Evolutionary conservation across 768 basidiomycete species (phyloP), one percentile per base, ranked within the genome.

Genomic region (Kwoniella heveanensis): DNA sequence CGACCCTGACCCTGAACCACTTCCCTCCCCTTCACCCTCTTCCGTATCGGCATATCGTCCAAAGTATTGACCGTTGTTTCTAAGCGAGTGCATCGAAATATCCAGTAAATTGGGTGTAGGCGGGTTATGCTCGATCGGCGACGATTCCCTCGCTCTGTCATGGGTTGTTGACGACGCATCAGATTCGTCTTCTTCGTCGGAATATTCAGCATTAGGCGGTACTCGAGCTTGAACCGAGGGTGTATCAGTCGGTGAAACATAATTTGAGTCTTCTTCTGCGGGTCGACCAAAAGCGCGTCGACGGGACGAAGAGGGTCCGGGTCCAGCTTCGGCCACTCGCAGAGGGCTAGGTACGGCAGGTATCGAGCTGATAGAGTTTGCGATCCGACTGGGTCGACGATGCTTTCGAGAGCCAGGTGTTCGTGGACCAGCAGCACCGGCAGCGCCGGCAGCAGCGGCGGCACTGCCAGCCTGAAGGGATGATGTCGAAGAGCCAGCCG

Each of bases 31-130:
- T 36, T 66, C 64, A 21, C 32, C 50, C 52, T 68, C 62, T 39
- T 63, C 69, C 12, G 52, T 68, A 19, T 67, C 64, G 10, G 32
- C 26, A 49, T 32, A 72, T 22, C 60, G 63, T 61, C 36, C 77
- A 52, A 74, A 76, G 30, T 75, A 54, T 44, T 73, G 58, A 32
- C 67, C 62, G 15, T 64, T 36, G 22, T 55, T 68, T 22, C 77
- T 66, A 22, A 82, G 58, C 1, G 80, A 77, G 21, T 81, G 80
- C 44, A 83, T 68, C 13, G 79, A 80, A 44, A 83, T 82, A 53
- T 83, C 82, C 4, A 81, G 66, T 39, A 80, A 57, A 57, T 82
- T 82, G 0, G 82, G 82, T 36, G 82, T 83, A 15, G 82, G 82
- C 9, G 82, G 82, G 65, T 82, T 83, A 63, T 79, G 80, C 29